Base-by-base conservation (phyloP, 2,329 filamentous ascomycete species). In the Zarea fungicola region DNA sequence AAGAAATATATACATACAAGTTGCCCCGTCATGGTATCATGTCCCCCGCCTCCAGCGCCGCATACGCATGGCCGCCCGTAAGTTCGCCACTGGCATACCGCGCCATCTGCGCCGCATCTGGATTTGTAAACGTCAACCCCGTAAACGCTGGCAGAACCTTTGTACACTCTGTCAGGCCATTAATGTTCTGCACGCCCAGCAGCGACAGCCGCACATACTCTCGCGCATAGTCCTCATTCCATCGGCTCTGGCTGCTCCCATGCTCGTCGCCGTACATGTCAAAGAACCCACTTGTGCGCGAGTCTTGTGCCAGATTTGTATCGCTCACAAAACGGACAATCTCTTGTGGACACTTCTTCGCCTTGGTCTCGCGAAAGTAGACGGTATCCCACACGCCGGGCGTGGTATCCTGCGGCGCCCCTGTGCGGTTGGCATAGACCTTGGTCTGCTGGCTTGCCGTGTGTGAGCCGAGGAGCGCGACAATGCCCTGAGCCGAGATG, bases 151-250 rank as follows among this genome's bases (percentile, higher is more conserved):
- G 75, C 18, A 79, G 58, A 2, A 72, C 73, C 53, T 71, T 68
- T 6, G 74, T 76, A 65, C 76, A 80, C 53, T 79, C 76, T 5
- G 69, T 73, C 39, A 80, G 60, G 23, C 67, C 58, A 59, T 79
- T 78, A 58, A 80, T 72, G 54, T 78, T 78, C 52, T 73, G 65
- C 5, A 79, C 75, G 9, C 76, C 77, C 6, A 80, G 70, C 11
- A 80, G 62, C 21, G 70, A 74, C 31, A 80, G 62, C 6, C 75
- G 72, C 22, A 77, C 67, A 54, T 78, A 79, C 6, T 72, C 75
- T 23, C 65, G 62, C 3, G 75, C 67, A 50, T 75, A 80, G 41
- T 71, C 74, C 67, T 72, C 53, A 50, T 70, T 66, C 71, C 70
- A 75, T n/a, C 60, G 52, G 2, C 42, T 41, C 51, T 73, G 67